Base-by-base conservation (phyloP, 2,329 filamentous ascomycete species). In the Juglanconis sp. region DNA sequence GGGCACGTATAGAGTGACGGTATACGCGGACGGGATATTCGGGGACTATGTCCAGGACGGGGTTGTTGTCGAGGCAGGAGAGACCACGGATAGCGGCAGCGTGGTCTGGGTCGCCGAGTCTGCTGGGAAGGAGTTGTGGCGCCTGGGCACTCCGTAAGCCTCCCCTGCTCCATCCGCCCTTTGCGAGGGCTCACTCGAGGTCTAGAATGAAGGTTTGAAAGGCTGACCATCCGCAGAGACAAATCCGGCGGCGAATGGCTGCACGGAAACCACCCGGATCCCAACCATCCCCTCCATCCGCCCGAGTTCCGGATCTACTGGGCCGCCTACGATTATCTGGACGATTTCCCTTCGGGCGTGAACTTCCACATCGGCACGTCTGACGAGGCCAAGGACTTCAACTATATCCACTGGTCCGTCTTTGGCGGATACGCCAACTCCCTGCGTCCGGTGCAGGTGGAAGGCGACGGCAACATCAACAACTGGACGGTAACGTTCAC, bases 381-480 rank as follows among this genome's bases (percentile, higher is more conserved):
- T 62, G 70, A 82, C 32, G 74, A 74, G 17, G 72, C 71, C 0
- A 69, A 72, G 10, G 82, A 86, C 65, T 75, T 86, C 62, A 88
- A 88, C 70, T 87, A 87, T 58, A 81, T 87, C 4, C 86, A 88
- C 68, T 88, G 85, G 86, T 82, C 80, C 59, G 83, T 85, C 8
- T 87, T 86, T 65, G 84, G 85, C 1, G 81, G 82, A 5, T 73
- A 81, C 34, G 81, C 75, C 1, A 81, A 85, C 69, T 77, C 70
- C 13, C 56, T 75, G 3, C 75, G 81, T 0, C 70, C 75, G 1
- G 71, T 77, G 49, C 70, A 76, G 5, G 78, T 79, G 53, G 72
- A 74, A 47, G 73, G 77, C 24, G 77, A 77, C 63, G 71, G 72
- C 30, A 71, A 79, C 55, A 76, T 85, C 32, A 85, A 84, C 68